Evolutionary conservation across 129 eudicot genomes (phyloP), one percentile per base, ranked within the genome.

Genomic region (Artemisia argyi): DNA sequence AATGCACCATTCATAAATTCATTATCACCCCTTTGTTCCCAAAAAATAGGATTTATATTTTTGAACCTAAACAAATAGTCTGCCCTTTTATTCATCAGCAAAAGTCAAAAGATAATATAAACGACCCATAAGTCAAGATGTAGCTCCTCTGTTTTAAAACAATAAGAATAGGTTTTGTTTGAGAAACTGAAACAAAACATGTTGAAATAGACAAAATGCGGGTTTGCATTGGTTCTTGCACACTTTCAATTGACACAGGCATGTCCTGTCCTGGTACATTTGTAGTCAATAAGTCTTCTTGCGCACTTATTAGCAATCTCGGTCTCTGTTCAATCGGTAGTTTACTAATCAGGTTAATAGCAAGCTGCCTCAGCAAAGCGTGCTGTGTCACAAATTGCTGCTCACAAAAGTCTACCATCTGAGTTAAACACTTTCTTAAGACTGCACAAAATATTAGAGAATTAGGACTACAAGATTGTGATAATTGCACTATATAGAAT

Each of bases 321-420:
- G 14, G 71, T 71, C 86, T 78, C 54, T 69, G 51, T 56, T 64
- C 55, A 60, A 83, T 24, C 2, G 85, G 66, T 66, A 39, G 66
- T 76, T 84, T 71, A 74, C 75, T 66, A 69, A 75, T 68, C 49
- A 63, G 68, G 73, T 81, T 51, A 51, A 84, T 84, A 17, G 86
- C 83, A 68, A 87, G 79, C 66, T 87, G 82, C 73, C 89, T 87
- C 68, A 76, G 79, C 71, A 87, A 70, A 76, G 79, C 89, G 11
- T 84, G 92, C 8, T 78, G 86, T 0, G 65, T 76, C n/a, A 79
- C 81, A 51, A 73, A 87, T 26, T 75, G 79, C 6, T 79, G 88
- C 7, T 78, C 72, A 16, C 85, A 83, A 54, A 62, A 68, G 59
- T 70, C 71, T 11, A 42, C 51, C 3, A 1, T 14, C 12, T 51